Conservation (phyloP, 1,284 basidiomycete species). For the Tilletia caries region DNA sequence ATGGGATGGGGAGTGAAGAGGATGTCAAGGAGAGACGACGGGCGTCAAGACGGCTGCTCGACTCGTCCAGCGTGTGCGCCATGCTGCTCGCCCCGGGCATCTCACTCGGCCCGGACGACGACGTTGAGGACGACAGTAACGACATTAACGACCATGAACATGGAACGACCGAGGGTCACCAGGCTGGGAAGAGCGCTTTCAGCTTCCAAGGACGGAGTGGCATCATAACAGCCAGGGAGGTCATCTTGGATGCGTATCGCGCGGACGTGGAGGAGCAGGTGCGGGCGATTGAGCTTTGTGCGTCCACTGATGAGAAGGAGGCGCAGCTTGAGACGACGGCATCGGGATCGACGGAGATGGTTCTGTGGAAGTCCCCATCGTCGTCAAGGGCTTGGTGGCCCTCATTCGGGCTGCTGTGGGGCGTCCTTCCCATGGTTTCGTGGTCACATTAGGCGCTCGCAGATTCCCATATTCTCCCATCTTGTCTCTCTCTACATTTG, state of each 20-base stretch:
- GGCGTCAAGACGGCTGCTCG: neutral
- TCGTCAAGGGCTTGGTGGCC: neutral
- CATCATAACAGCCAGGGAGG: neutral
- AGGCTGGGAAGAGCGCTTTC: neutral
- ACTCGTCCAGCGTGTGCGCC: neutral
- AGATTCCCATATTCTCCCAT: too few species aligned
- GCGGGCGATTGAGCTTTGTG: neutral
- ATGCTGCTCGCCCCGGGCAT: conserved; percentile 1
- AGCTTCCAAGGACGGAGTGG: too few species aligned
- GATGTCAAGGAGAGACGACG: neutral
- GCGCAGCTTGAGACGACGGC: neutral
- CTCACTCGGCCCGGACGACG: neutral
- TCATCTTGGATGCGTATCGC: conserved; percentile 1
- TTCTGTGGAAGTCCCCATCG: neutral
- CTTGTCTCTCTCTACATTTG: too few species aligned
- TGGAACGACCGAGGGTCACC: neutral
- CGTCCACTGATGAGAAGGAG: neutral
- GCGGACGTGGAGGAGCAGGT: neutral
- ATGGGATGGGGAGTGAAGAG: too few species aligned
- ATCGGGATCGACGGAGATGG: neutral
- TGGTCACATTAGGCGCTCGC: neutral
- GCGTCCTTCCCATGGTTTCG: neutral
- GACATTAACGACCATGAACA: neutral
- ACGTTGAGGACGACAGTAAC: neutral
- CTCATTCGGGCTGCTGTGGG: conserved; percentile 3